phyloP scores from a whole-genome alignment of 2,329 filamentous ascomycete genomes.

The Colletotrichum caudatum region DNA sequence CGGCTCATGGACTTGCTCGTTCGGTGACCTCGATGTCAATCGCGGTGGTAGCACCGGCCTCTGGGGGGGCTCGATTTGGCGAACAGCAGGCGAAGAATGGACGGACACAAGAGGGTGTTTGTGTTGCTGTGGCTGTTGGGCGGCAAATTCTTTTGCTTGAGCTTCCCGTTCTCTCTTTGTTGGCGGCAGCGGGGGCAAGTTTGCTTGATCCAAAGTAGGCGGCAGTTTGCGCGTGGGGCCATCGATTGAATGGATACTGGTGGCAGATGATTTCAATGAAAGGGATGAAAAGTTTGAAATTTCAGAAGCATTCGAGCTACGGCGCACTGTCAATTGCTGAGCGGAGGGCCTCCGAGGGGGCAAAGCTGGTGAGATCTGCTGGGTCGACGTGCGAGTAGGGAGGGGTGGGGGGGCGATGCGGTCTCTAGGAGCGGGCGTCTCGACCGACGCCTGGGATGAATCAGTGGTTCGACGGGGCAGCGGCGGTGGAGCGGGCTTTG shows the following conservation, averaged over 20 bases:
- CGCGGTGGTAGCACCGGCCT: constrained; percentile 62
- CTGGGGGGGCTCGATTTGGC: constrained; percentile 48
- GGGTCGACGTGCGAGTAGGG: constrained; percentile 53
- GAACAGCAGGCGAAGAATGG: constrained; percentile 55
- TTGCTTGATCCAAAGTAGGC: constrained; percentile 67
- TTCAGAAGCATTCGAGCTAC: constrained; percentile 70
- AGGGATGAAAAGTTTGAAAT: constrained; percentile 65
- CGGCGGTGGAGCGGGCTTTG: constrained; percentile 51
- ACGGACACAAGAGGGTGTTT: constrained; percentile 52
- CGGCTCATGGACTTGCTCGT: constrained; percentile 38
- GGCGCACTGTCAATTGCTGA: constrained; percentile 58
- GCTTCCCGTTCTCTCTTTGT: constrained; percentile 66
- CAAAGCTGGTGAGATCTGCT: constrained; percentile 59
- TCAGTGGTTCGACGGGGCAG: constrained; percentile 54
- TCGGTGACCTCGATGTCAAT: constrained; percentile 63
- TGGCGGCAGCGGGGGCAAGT: constrained; percentile 69
- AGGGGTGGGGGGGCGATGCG: constrained; percentile 52
- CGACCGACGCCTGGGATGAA: constrained; percentile 39
- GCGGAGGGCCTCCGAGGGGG: constrained; percentile 63
- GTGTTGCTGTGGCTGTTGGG: constrained; percentile 39
- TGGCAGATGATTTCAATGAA: constrained; percentile 63
- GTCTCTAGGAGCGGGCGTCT: constrained; percentile 45
- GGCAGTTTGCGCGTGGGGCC: constrained; percentile 63
- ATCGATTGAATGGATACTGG: constrained; percentile 61
- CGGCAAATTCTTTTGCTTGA: constrained; percentile 49